Conservation (phyloP, 306 rosid species). For the Vicia faba region DNA sequence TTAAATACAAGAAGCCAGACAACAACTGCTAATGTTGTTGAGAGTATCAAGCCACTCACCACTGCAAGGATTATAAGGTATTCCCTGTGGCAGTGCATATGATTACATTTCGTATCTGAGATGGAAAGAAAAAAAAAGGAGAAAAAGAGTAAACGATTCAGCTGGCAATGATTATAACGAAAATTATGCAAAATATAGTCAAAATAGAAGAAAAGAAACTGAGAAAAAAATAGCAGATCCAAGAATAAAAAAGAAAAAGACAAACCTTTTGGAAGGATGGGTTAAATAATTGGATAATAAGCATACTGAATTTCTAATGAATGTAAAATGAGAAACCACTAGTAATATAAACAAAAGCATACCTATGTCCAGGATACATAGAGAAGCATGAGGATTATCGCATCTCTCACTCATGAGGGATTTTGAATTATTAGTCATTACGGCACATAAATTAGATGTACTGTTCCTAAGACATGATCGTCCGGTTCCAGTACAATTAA, state of each 20-base stretch:
- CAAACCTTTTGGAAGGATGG: constrained; percentile 9
- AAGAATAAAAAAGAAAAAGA: constrained; percentile 28
- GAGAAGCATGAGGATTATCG: constrained; percentile 52
- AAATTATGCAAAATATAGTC: not conserved
- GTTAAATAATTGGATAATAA: constrained; percentile 13
- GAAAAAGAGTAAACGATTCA: not conserved
- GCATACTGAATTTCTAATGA: constrained; percentile 14
- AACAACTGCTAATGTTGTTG: constrained; percentile 76
- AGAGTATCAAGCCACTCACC: constrained; percentile 90
- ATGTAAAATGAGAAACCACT: constrained; percentile 8
- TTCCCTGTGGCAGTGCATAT: constrained; percentile 84
- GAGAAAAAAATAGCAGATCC: constrained; percentile 8
- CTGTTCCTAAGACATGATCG: constrained; percentile 49
- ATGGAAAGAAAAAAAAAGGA: constrained; percentile 20
- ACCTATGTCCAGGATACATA: constrained; percentile 81
- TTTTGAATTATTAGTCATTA: constrained; percentile 50
- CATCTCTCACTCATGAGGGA: constrained; percentile 62
- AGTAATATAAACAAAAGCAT: constrained; percentile 32
- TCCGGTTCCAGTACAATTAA: constrained; percentile 56
- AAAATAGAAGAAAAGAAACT: not conserved
- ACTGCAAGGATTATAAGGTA: constrained; percentile 85
- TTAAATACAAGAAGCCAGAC: constrained; percentile 90
- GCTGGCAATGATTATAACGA: constrained; percentile 28
- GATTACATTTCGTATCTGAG: constrained; percentile 63
- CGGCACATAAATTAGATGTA: constrained; percentile 56